Evolutionary conservation across 1,284 basidiomycete genomes (phyloP).

Genomic region (Apiotrichum sp.): DNA sequence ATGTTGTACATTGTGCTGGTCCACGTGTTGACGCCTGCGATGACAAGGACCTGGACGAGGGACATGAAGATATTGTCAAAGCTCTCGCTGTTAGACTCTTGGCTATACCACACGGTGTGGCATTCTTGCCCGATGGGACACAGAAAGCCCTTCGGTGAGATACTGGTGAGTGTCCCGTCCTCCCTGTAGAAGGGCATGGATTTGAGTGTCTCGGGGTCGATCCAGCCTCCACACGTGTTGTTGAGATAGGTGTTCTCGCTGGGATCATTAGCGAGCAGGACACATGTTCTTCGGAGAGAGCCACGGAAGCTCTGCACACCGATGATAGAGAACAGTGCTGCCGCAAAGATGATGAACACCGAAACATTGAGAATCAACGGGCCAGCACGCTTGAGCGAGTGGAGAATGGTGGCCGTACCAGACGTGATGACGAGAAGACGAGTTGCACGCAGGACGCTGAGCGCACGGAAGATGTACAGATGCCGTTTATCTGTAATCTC

Average conservation of each 20-base stretch:
- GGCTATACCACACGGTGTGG: constrained; percentile 54
- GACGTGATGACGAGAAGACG: constrained; percentile 80
- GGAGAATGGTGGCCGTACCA: constrained; percentile 92
- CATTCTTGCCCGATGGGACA: constrained; percentile 78
- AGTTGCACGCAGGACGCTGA: constrained; percentile 79
- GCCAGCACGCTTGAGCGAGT: constrained; percentile 81
- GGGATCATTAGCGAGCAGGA: constrained; percentile 44
- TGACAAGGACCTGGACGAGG: constrained; percentile 75
- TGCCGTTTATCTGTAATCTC: constrained; percentile 63
- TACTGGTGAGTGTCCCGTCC: constrained; percentile 49
- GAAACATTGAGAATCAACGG: constrained; percentile 83
- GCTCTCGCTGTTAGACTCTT: constrained; percentile 62
- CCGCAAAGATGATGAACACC: constrained; percentile 86
- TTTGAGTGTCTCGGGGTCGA: constrained; percentile 56
- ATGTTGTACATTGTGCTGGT: constrained; percentile 75
- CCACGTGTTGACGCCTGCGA: constrained; percentile 60
- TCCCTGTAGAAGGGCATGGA: constrained; percentile 21
- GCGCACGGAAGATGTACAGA: constrained; percentile 79
- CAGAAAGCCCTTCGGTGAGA: constrained; percentile 63
- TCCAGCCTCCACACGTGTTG: constrained; percentile 64
- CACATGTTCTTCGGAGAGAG: constrained; percentile 60
- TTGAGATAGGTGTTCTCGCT: constrained; percentile 32
- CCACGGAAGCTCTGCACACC: constrained; percentile 86
- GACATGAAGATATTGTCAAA: constrained; percentile 88
- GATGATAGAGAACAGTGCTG: constrained; percentile 82